A percentile compares a stretch with the other conserved stretches of the same genome.
Evolutionary conservation across 2,329 filamentous ascomycete genomes (phyloP).

Genomic region (Diaporthe vexans): DNA sequence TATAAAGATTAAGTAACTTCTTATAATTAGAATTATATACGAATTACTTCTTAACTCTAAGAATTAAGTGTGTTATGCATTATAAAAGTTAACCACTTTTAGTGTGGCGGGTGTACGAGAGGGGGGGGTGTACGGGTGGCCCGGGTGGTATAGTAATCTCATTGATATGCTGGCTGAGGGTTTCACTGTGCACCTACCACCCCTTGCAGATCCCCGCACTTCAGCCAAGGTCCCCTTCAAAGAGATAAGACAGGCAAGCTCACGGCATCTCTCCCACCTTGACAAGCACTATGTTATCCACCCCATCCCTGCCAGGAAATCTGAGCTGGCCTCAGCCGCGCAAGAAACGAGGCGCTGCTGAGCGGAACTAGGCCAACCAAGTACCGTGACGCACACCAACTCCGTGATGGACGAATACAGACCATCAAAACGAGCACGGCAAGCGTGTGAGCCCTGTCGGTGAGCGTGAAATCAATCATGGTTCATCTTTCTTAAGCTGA

Average conservation of each 20-base stretch:
- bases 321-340: neutral
- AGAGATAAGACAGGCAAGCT: neutral
- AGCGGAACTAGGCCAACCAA: too few species aligned
- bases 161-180: neutral
- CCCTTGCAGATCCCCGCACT: neutral
- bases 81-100: too few species aligned
- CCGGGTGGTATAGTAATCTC: too few species aligned
- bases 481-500: neutral
- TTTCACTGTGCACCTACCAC: neutral
- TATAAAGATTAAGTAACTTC: too few species aligned
- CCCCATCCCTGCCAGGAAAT: too few species aligned
- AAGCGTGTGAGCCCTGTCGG: neutral
- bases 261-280: neutral
- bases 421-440: constrained; percentile 1
- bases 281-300: too few species aligned
- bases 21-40: too few species aligned
- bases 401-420: neutral
- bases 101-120: too few species aligned
- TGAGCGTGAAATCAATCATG: neutral
- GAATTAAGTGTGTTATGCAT: too few species aligned
- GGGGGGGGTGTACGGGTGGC: too few species aligned
- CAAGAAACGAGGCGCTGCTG: neutral
- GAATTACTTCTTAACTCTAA: too few species aligned
- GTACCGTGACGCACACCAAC: too few species aligned
- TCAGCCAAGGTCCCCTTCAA: neutral